Conservation (phyloP, 2,329 filamentous ascomycete genomes). For the Cladosporium sp. region DNA sequence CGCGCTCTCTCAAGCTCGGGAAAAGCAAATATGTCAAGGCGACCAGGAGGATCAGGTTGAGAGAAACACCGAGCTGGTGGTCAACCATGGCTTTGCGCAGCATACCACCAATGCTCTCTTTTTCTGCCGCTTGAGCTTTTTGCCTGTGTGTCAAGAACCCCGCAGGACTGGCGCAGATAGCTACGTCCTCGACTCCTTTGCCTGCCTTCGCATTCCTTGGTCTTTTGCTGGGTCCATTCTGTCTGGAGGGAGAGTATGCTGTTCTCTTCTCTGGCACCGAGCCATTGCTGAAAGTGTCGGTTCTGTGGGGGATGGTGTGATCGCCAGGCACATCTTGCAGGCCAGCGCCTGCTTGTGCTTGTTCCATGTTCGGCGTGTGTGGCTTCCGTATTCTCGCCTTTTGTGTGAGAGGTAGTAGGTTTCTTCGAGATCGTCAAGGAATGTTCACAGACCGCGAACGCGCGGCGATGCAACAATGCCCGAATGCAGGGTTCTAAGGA, state of each 20-base stretch:
- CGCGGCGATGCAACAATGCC: background rate
- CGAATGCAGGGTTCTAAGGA: background rate
- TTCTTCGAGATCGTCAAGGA: background rate
- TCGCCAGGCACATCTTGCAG: background rate
- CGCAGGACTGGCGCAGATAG: conserved; percentile 23
- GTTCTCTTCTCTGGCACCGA: background rate
- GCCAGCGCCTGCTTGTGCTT: conserved; percentile 11
- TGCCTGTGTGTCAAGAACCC: conserved; percentile 1
- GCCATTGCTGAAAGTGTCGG: conserved; percentile 1
- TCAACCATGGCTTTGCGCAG: conserved; percentile 36
- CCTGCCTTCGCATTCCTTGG: background rate
- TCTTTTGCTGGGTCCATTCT: background rate
- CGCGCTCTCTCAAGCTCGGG: conserved; percentile 72
- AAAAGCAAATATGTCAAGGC: conserved; percentile 78
- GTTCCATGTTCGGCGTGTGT: conserved; percentile 5
- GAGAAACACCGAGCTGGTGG: conserved; percentile 60
- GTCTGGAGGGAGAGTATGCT: background rate
- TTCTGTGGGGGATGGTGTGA: background rate
- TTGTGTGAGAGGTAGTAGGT: too few species aligned
- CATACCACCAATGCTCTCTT: conserved; percentile 30
- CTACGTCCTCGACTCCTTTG: conserved; percentile 19
- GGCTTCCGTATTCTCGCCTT: background rate
- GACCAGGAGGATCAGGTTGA: conserved; percentile 80
- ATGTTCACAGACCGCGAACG: background rate
- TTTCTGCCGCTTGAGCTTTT: conserved; percentile 16